These are phyloP conservation scores for Mycena pura DNA, from an alignment of 768 basidiomycete species.

Conservation along the genomic window DNA sequence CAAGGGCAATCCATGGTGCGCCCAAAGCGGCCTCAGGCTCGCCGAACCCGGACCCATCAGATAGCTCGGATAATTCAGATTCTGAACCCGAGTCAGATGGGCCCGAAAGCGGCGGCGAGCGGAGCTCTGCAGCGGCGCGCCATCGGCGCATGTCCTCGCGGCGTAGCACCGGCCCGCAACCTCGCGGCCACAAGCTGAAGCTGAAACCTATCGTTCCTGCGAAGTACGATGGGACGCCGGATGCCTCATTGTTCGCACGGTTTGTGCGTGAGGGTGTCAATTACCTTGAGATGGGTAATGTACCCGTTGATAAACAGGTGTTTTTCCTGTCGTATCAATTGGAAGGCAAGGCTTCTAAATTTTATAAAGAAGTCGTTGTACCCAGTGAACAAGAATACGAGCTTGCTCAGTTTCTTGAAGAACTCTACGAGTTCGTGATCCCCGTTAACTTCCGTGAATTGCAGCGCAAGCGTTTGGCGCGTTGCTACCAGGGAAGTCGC, in stretches of 20 bases:
- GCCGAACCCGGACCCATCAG: too few relatives aligned
- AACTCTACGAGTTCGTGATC: conserved; percentile 45
- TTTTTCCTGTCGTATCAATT: conserved; percentile 34
- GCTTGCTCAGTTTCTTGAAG: conserved; percentile 36
- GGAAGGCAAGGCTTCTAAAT: conserved; percentile 35
- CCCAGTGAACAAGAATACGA: conserved; percentile 26
- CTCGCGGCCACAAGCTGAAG: conserved; percentile 1
- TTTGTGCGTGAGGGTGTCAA: conserved; percentile 34
- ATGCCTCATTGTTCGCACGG: conserved; percentile 25
- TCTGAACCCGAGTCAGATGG: background rate
- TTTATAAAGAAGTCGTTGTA: conserved; percentile 33
- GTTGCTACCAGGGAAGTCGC: conserved; percentile 6
- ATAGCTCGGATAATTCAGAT: too few relatives aligned
- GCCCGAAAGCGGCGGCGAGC: background rate
- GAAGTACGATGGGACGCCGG: too few relatives aligned
- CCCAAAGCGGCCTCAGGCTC: too few relatives aligned
- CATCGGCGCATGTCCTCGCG: background rate
- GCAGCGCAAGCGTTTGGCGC: background rate
- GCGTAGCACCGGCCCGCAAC: background rate
- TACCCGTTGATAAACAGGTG: conserved; percentile 20
- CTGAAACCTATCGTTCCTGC: too few relatives aligned
- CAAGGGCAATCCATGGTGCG: too few relatives aligned
- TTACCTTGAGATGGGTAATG: conserved; percentile 30
- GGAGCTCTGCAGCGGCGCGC: too few relatives aligned
- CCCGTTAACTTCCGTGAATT: conserved; percentile 31